A percentile compares a stretch with the other conserved stretches of the same genome.
Conservation (phyloP, 2,329 filamentous ascomycete species). For the Rutstroemia sp. region DNA sequence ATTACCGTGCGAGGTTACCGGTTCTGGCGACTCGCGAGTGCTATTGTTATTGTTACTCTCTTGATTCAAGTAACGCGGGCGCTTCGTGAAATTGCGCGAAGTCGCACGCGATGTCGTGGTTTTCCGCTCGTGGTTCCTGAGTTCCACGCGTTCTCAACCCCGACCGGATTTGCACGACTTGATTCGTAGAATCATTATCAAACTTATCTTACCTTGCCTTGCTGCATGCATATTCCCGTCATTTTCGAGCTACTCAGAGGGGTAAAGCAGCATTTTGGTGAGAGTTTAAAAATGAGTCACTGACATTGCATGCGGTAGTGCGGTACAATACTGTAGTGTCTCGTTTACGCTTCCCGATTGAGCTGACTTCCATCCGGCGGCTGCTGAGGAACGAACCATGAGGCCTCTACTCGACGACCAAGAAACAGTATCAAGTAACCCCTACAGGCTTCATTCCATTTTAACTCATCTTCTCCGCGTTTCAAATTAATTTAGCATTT, state of each 20-base stretch:
- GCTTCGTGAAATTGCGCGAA: slow-evolving; percentile 16
- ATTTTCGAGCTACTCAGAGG: background rate
- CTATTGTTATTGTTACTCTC: background rate
- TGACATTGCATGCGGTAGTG: slow-evolving; percentile 20
- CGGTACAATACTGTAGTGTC: slow-evolving; percentile 7
- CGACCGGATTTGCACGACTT: background rate
- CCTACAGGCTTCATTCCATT: slow-evolving; percentile 10
- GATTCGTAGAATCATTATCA: background rate
- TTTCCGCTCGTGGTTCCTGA: background rate
- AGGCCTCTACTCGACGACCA: slow-evolving; percentile 26
- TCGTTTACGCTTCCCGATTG: slow-evolving; percentile 12
- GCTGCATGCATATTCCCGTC: slow-evolving; percentile 13
- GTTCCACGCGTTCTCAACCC: slow-evolving; percentile 2
- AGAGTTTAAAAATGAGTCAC: slow-evolving; percentile 28
- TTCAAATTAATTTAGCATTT: slow-evolving; percentile 22
- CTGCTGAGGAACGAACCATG: slow-evolving; percentile 28
- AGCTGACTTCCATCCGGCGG: slow-evolving; percentile 17
- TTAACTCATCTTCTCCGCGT: slow-evolving; percentile 22
- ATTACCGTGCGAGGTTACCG: background rate
- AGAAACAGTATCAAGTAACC: slow-evolving; percentile 25
- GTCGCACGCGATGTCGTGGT: slow-evolving; percentile 2
- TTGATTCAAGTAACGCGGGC: slow-evolving; percentile 17
- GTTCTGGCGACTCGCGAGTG: background rate
- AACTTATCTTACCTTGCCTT: background rate
- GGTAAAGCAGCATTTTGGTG: background rate